Percentiles rank a stretch among this genome's conserved stretches.
These are phyloP conservation scores for Citrullus amarus DNA, from an alignment of 306 rosid genomes.

Conservation along the genomic window DNA sequence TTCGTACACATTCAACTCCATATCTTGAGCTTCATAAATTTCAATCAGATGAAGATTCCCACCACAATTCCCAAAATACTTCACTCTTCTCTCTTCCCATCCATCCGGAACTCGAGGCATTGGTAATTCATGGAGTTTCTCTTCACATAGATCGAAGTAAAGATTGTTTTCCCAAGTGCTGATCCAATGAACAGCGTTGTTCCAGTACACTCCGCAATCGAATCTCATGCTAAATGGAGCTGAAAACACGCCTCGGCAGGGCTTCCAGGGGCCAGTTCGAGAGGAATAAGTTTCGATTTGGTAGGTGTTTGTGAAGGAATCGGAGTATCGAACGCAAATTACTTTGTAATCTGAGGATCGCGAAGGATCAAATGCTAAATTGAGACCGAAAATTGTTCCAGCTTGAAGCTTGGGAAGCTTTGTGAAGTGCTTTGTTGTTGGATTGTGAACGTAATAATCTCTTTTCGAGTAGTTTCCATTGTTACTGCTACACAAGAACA, in stretches of 20 bases:
- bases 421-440: constrained; percentile 13
- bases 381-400: not conserved
- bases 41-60: not conserved
- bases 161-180: not conserved
- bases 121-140: constrained; percentile 11
- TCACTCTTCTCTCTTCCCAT: not conserved
- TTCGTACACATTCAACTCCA: not conserved
- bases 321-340: constrained; percentile 6
- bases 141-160: constrained; percentile 9
- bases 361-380: constrained; percentile 20
- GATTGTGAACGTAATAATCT: constrained; percentile 18
- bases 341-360: constrained; percentile 15
- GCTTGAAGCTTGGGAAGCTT: constrained; percentile 9
- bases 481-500: constrained; percentile 9
- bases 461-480: not conserved
- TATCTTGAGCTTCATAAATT: not conserved
- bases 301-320: not conserved
- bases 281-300: constrained; percentile 24
- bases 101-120: not conserved
- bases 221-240: constrained; percentile 13
- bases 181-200: constrained; percentile 22
- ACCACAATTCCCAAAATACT: constrained; percentile 6
- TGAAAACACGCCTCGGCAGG: not conserved
- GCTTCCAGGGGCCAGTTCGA: constrained; percentile 16
- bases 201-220: constrained; percentile 20